Evolutionary conservation across 1,284 basidiomycete genomes (phyloP), one percentile per base, ranked within the genome.

Genomic region (Cutaneotrichosporon cutaneum): DNA sequence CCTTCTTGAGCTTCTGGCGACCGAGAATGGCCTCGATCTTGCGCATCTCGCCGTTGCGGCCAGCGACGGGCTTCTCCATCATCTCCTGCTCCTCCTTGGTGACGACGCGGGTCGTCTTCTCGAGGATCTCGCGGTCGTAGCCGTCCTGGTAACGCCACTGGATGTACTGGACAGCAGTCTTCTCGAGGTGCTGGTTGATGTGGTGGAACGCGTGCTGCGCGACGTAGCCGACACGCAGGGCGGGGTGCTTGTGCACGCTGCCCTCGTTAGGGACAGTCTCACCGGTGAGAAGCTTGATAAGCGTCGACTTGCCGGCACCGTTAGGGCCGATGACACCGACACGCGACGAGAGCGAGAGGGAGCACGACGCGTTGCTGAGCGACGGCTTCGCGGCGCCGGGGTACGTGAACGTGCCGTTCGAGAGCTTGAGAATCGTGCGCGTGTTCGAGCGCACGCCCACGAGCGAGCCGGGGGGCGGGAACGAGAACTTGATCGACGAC

Each of bases 71-170:
- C 60, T 86, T 85, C 64, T 95, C 92, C 72, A 97, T 83, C 71
- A 90, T 76, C 10, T 82, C 84, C 77, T 88, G 86, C 75, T 99
- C 95, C 77, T 92, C 94, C 50, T 86, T 85, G n/a, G 92, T 91
- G 67, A 99, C 81, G 42, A 88, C 87, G 67, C 95, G 92, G 26
- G 94, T 95, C 5, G 85, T 86, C 81, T 97, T 98, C 81, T 96
- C 93, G 67, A 96, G 79, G 62, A 97, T 83, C 81, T 99, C 84
- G 88, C 94, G 90, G 83, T 99, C 95, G 80, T 96, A 91, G 54
- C 95, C 96, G 79, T 97, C 94, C 81, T 98, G 94, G 87, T 94
- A 99, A 73, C 95, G 90, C 95, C 95, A 99, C 81, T 95, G 92
- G 72, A 97, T 96, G 77, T 97, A 97, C 64, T 89, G 89, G 63